Conservation (phyloP, 345 rosid species). For the Citrus inodora region DNA sequence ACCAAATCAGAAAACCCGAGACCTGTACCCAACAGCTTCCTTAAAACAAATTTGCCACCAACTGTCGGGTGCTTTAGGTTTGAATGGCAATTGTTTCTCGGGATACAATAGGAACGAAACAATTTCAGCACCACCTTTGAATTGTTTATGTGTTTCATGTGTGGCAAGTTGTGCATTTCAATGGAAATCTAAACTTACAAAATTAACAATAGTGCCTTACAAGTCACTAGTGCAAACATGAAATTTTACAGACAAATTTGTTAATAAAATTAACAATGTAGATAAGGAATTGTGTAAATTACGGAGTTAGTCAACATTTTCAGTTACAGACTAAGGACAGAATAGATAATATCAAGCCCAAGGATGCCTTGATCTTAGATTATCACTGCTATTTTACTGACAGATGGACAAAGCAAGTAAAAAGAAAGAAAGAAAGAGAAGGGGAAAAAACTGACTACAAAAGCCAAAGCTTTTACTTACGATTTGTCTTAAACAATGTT, state of each 20-base stretch:
- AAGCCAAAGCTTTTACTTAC: constrained; percentile 42
- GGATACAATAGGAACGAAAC: no score
- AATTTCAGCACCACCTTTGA: no score
- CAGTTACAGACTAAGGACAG: background rate
- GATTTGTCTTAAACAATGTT: constrained; percentile 72
- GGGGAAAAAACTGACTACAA: background rate
- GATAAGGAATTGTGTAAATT: background rate
- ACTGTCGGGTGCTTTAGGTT: no score
- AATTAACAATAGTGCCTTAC: background rate
- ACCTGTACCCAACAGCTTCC: no score
- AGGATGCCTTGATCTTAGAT: background rate
- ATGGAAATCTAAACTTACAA: background rate
- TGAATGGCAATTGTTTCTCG: no score
- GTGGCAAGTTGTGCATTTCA: background rate
- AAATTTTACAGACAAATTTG: background rate
- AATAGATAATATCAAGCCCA: constrained; percentile 3
- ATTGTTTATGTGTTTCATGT: background rate
- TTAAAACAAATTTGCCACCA: no score
- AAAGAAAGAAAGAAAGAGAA: background rate
- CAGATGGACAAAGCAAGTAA: background rate
- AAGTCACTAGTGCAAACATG: background rate
- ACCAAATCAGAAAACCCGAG: no score
- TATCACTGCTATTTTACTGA: background rate
- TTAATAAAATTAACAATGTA: background rate
- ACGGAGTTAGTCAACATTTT: background rate